phyloP scores from a whole-genome alignment of 805 yeast genomes.

The Kodamaea neixiangensis region DNA sequence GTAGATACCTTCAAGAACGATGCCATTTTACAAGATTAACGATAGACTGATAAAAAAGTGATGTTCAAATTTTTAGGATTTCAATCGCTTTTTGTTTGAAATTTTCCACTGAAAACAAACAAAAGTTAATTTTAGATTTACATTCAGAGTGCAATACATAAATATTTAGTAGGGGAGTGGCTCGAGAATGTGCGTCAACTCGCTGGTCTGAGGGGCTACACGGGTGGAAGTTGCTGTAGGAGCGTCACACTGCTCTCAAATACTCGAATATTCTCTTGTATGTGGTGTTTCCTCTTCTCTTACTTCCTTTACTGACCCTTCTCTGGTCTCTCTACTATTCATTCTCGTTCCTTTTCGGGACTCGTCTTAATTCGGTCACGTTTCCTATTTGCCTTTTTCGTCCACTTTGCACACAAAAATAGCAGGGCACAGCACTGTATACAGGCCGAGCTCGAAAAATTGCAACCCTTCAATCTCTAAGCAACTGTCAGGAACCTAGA shows the following conservation, averaged over 20 bases:
- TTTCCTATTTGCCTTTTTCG: neutral
- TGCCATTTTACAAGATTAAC: slow-evolving; percentile 11
- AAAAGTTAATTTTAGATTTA: neutral
- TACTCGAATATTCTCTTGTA: too few species aligned
- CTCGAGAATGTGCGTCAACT: neutral
- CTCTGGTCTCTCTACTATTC: neutral
- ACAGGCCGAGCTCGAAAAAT: neutral
- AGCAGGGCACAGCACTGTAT: neutral
- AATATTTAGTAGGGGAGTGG: neutral
- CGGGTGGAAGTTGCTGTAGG: too few species aligned
- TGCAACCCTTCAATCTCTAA: neutral
- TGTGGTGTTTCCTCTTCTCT: neutral
- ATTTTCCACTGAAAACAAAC: neutral
- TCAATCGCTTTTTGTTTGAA: slow-evolving; percentile 1
- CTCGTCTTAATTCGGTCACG: too few species aligned
- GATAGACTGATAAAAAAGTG: slow-evolving; percentile 9
- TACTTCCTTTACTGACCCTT: neutral
- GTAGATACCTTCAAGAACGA: slow-evolving; percentile 25
- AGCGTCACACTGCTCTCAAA: too few species aligned
- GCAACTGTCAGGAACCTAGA: neutral
- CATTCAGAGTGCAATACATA: too few species aligned
- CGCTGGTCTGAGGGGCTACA: too few species aligned
- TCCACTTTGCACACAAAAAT: neutral
- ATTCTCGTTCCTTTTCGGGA: neutral
- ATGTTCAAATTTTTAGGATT: neutral